A percentile compares a stretch with the other conserved stretches of the same genome.
Conservation (phyloP, 2,329 filamentous ascomycete species). For the Stagonosporopsis rhizophila region DNA sequence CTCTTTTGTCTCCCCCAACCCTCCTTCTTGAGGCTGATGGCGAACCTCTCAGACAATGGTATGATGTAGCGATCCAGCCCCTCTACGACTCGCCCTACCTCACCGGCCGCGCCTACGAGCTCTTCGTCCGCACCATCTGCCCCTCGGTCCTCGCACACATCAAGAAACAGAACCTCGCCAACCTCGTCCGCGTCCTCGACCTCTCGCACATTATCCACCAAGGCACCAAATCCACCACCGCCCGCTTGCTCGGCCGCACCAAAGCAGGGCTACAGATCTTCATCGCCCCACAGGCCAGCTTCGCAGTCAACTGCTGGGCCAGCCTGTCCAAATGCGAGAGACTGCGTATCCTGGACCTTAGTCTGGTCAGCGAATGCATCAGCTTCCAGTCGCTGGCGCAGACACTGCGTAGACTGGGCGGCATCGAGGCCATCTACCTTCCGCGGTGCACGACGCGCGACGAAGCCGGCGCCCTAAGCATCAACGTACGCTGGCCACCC, state of each 20-base stretch:
- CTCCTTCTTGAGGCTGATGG: conserved; percentile 3
- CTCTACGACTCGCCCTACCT: conserved; percentile 63
- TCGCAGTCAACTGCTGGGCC: conserved; percentile 64
- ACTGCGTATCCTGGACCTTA: conserved; percentile 60
- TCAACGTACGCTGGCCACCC: conserved; percentile 53
- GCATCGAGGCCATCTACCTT: conserved; percentile 56
- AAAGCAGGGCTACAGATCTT: conserved; percentile 62
- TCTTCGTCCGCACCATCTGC: conserved; percentile 63
- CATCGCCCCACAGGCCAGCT: conserved; percentile 64
- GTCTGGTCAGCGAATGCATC: conserved; percentile 60
- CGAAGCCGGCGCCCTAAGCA: conserved; percentile 24
- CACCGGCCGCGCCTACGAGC: conserved; percentile 59
- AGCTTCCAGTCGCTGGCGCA: conserved; percentile 58
- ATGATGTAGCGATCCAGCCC: conserved; percentile 57
- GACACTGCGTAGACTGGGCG: conserved; percentile 56
- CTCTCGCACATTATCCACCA: conserved; percentile 65
- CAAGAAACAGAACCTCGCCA: conserved; percentile 56
- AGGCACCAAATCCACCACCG: conserved; percentile 64
- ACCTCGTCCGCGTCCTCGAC: conserved; percentile 61
- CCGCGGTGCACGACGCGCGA: conserved; percentile 50
- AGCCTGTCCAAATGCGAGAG: conserved; percentile 62
- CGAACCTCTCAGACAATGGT: conserved; percentile 58
- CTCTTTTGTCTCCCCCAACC: conserved; percentile 1
- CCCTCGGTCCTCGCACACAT: conserved; percentile 59
- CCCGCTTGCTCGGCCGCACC: conserved; percentile 62